Conservation (phyloP, 2,329 filamentous ascomycete species). For the Pestalotiopsis sp. region DNA sequence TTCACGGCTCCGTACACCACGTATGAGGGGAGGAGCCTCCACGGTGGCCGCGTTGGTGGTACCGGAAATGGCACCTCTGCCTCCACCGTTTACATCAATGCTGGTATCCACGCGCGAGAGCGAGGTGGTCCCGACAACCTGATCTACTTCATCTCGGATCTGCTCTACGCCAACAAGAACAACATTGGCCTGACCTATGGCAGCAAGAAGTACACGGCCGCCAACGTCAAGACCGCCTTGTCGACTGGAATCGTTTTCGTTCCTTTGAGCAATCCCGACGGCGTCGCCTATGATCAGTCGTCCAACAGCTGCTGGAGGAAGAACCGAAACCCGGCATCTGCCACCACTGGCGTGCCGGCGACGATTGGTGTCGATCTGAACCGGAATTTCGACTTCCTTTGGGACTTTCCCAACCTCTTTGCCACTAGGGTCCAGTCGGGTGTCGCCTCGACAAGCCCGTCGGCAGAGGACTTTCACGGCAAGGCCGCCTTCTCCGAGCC, state of each 20-base stretch:
- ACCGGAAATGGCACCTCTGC: conserved; percentile 40
- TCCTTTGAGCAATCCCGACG: conserved; percentile 58
- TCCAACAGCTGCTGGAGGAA: conserved; percentile 57
- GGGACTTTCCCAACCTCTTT: conserved; percentile 53
- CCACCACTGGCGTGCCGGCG: conserved; percentile 27
- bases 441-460: conserved; percentile 45
- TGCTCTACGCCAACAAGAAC: conserved; percentile 54
- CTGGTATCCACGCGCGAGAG: conserved; percentile 60
- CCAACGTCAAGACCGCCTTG: conserved; percentile 54
- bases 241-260: conserved; percentile 56
- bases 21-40: conserved; percentile 41
- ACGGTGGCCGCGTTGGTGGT: conserved; percentile 46
- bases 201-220: conserved; percentile 51
- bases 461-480: conserved; percentile 53
- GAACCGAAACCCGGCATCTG: conserved; percentile 52
- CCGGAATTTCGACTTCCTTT: conserved; percentile 61
- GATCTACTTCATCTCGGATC: conserved; percentile 60
- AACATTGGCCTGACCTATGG: conserved; percentile 55
- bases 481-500: conserved; percentile 56
- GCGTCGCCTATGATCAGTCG: conserved; percentile 53
- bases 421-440: conserved; percentile 37
- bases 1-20: conserved; percentile 45
- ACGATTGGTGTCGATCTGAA: conserved; percentile 55
- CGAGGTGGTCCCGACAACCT: conserved; percentile 59
- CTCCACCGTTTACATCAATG: conserved; percentile 55